Conservation (phyloP, 2,329 filamentous ascomycete species). For the Sarocladium oryzae region DNA sequence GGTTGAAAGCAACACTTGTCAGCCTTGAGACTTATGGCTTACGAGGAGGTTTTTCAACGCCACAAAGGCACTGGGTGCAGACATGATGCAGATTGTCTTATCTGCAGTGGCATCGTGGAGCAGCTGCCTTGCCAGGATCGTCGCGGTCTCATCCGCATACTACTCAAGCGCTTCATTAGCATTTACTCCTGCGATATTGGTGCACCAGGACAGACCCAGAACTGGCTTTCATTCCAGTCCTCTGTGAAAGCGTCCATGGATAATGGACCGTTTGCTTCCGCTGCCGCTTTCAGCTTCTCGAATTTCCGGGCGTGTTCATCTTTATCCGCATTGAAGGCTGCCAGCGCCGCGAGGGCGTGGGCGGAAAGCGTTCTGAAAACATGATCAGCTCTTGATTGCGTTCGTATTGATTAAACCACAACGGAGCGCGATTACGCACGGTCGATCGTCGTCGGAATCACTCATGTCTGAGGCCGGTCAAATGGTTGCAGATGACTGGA, state of each 20-base stretch:
- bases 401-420: not conserved
- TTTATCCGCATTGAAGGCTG: constrained; percentile 68
- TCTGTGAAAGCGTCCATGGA: constrained; percentile 68
- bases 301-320: constrained; percentile 61
- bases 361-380: constrained; percentile 48
- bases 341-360: constrained; percentile 60
- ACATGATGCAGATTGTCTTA: constrained; percentile 62
- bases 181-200: not conserved
- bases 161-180: constrained; percentile 21
- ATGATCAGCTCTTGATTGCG: not conserved
- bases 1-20: not conserved
- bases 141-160: constrained; percentile 69
- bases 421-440: not conserved
- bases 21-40: constrained; percentile 17
- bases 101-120: constrained; percentile 52
- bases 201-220: constrained; percentile 55
- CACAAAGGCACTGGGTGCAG: constrained; percentile 71
- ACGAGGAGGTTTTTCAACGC: constrained; percentile 66
- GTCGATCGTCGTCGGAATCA: constrained; percentile 5
- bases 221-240: constrained; percentile 79
- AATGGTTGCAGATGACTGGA: no score
- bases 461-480: not conserved
- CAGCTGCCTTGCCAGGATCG: constrained; percentile 55
- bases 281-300: constrained; percentile 56
- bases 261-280: constrained; percentile 44